Base-by-base conservation (phyloP, 192 early-diverging fungal genomes). In the Coemansia umbellata region DNA sequence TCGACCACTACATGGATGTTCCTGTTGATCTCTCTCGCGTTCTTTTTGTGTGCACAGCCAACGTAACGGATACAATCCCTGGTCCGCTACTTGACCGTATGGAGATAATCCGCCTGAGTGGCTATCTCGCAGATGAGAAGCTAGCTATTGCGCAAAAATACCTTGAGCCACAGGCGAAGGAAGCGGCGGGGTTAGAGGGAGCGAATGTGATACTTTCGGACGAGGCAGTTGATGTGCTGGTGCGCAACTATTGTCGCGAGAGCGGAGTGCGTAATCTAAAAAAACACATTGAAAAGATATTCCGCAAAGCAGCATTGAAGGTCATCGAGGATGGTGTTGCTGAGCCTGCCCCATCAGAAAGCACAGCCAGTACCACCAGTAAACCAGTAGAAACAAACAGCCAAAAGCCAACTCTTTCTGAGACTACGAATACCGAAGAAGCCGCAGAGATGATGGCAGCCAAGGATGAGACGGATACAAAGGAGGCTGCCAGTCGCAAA, bases 1-100 rank as follows among this genome's bases (percentile, higher is more conserved):
- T 99, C 50, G 97, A 99, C 77, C 97, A 99, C 73, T 99, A 99
- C 82, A 94, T 99, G 93, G 97, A 99, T 71, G 90, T 99, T 9
- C 94, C 97, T 0, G 82, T 99, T 9, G 93, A 99, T 62, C 80
- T 99, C 23, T 99, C 97, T 58, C 94, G 95, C 66, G 94, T 99
- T 2, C 78, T 99, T 26, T 99, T 99, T 82, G 94, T 99, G 18
- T 99, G 97, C 78, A 99, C 97, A 1, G 97, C 97, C 35, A 99
- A 99, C 55, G 85, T 91, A 13, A 81, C 93, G 5, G 97, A 99
- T 36, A 99, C 97, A 8, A 99, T 99, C 32, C 97, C 97, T 4
- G 92, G 84, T 7, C 97, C 97, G 32, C 81, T 99, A n/a, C 79
- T 97, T 17, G 97, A 99, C 81, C 89, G 97, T 44, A 99, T 99